phyloP scores from a whole-genome alignment of 2,329 filamentous ascomycete genomes.

The Nemania serpens region DNA sequence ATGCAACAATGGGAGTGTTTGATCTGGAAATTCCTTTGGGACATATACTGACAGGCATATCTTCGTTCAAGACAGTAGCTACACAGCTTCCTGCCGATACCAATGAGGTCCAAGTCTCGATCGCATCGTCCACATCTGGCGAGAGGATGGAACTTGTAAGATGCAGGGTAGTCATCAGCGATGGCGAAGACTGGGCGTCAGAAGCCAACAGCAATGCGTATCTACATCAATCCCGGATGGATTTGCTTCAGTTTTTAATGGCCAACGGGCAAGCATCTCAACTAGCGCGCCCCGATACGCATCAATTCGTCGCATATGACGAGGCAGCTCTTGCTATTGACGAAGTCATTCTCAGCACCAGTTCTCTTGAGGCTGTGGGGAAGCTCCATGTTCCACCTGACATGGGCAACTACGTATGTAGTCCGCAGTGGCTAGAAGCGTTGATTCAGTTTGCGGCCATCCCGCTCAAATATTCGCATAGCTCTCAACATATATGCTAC shows the following conservation, averaged over 20 bases:
- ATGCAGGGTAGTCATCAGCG: neutral
- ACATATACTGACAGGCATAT: neutral
- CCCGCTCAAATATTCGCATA: constrained; percentile 18
- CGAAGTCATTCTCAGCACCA: constrained; percentile 4
- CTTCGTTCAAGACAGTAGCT: neutral
- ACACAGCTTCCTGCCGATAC: neutral
- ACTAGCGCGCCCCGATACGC: neutral
- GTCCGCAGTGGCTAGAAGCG: constrained; percentile 7
- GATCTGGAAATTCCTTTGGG: neutral
- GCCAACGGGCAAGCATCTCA: constrained; percentile 25
- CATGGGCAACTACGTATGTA: neutral
- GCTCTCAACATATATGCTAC: constrained; percentile 31
- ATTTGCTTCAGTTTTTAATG: constrained; percentile 32
- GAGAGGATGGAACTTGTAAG: neutral
- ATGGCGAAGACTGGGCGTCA: constrained; percentile 7
- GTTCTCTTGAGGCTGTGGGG: constrained; percentile 7
- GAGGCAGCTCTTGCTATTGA: neutral
- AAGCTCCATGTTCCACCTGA: neutral
- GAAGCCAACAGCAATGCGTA: constrained; percentile 13
- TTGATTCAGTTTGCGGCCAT: constrained; percentile 3
- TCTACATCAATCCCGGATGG: constrained; percentile 37
- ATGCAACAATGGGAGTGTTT: neutral
- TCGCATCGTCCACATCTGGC: neutral
- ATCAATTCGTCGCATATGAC: neutral
- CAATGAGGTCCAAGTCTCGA: constrained; percentile 3